Evolutionary conservation across 345 rosid species (phyloP).

Genomic region (Syzygium aromaticum): DNA sequence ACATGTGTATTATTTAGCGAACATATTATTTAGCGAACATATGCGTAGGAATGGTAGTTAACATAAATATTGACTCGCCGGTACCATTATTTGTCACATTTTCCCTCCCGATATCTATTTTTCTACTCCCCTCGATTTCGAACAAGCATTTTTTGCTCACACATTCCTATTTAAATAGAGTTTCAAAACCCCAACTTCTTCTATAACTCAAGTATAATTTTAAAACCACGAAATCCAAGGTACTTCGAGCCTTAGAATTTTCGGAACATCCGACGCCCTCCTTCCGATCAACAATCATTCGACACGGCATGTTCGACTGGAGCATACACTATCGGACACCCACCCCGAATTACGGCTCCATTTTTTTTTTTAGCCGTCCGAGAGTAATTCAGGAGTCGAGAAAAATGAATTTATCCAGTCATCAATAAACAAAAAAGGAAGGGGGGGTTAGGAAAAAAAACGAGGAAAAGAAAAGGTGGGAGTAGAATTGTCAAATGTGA

Average conservation of each 20-base stretch:
- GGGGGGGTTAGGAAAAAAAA: background rate
- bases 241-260: background rate
- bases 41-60: background rate
- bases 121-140: background rate
- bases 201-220: background rate
- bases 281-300: background rate
- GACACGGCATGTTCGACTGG: background rate
- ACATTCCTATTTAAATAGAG: background rate
- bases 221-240: background rate
- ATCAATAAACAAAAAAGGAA: background rate
- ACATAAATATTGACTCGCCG: background rate
- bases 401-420: background rate
- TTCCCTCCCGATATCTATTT: background rate
- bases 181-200: background rate
- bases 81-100: background rate
- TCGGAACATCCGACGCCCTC: background rate
- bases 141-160: background rate
- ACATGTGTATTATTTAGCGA: background rate
- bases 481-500: background rate
- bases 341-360: background rate
- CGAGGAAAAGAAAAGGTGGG: background rate
- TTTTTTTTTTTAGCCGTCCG: background rate
- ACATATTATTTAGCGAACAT: background rate
- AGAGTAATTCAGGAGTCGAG: background rate
- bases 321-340: background rate